Percentiles rank a stretch among this genome's conserved stretches.
Evolutionary conservation across 352 stramenopile genomes (phyloP).

Genomic region (Thalassiosira ordinaria): DNA sequence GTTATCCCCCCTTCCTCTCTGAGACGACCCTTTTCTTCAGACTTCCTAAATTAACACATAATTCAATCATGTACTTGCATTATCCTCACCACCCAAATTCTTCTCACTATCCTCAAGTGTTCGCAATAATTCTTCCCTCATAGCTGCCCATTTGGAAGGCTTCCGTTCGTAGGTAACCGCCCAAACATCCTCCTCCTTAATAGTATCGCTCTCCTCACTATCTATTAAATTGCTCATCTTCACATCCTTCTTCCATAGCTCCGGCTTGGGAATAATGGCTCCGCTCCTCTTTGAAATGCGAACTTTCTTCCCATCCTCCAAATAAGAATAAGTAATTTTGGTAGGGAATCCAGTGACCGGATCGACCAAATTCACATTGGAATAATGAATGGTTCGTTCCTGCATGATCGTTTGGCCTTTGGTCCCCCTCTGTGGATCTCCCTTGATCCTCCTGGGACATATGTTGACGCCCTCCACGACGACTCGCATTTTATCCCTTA

Average conservation of each 20-base stretch:
- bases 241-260: conserved; percentile 90
- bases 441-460: conserved; percentile 63
- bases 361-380: conserved; percentile 85
- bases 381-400: conserved; percentile 75
- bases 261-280: conserved; percentile 94
- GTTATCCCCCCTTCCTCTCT: too few species aligned
- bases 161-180: conserved; percentile 71
- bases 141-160: conserved; percentile 49
- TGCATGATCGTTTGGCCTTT: conserved; percentile 58
- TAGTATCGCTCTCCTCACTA: conserved; percentile 79
- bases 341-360: conserved; percentile 80
- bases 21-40: too few species aligned
- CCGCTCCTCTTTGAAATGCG: conserved; percentile 93
- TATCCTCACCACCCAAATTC: background rate
- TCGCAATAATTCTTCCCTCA: conserved; percentile 52
- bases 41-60: too few species aligned
- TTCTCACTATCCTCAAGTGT: conserved; percentile 37
- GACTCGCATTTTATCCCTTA: conserved; percentile 70
- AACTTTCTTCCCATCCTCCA: conserved; percentile 93
- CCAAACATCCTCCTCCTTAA: conserved; percentile 78
- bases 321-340: conserved; percentile 80
- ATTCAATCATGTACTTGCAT: background rate
- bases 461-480: conserved; percentile 86
- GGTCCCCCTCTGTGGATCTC: conserved; percentile 69
- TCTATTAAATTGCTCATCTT: conserved; percentile 72